Evolutionary conservation across 352 stramenopile genomes (phyloP).

Genomic region (Halophytophthora polymorphica): DNA sequence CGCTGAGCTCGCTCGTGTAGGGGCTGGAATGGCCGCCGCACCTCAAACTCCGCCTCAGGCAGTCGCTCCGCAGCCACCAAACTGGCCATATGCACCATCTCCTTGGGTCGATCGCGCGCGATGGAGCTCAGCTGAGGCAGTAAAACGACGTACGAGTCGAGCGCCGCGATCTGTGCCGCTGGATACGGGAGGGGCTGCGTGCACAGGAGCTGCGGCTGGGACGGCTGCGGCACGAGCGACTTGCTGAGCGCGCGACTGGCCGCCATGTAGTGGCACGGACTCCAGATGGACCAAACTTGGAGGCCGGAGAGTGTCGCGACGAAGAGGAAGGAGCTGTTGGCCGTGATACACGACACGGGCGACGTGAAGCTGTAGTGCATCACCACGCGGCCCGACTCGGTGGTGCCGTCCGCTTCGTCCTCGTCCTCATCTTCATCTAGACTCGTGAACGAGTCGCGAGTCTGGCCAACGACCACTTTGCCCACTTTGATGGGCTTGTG

Average conservation of each 20-base stretch:
- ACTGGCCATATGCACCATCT: slow-evolving; percentile 45
- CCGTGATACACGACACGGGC: slow-evolving; percentile 56
- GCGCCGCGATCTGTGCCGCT: slow-evolving; percentile 54
- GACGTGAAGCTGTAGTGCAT: slow-evolving; percentile 82
- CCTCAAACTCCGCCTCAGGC: slow-evolving; percentile 54
- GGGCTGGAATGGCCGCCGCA: slow-evolving; percentile 24
- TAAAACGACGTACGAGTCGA: slow-evolving; percentile 78
- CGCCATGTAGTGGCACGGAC: slow-evolving; percentile 75
- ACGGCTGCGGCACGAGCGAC: slow-evolving; percentile 59
- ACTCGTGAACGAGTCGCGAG: slow-evolving; percentile 37
- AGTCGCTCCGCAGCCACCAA: slow-evolving; percentile 42
- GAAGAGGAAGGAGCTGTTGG: slow-evolving; percentile 87
- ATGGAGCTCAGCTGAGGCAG: slow-evolving; percentile 36
- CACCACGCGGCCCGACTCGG: slow-evolving; percentile 68
- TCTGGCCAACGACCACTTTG: slow-evolving; percentile 22
- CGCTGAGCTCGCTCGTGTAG: slow-evolving; percentile 8
- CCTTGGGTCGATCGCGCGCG: slow-evolving; percentile 12
- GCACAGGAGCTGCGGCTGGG: slow-evolving; percentile 66
- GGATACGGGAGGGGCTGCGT: slow-evolving; percentile 61
- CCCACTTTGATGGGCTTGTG: slow-evolving; percentile 40
- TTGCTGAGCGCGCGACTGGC: slow-evolving; percentile 58
- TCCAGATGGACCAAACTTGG: slow-evolving; percentile 88
- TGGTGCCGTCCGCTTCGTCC: slow-evolving; percentile 18
- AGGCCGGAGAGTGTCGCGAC: slow-evolving; percentile 61
- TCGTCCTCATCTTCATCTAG: slow-evolving; percentile 15